phyloP scores from a whole-genome alignment of 2,329 filamentous ascomycete species.

The Stagonosporopsis cucurbitacearum region DNA sequence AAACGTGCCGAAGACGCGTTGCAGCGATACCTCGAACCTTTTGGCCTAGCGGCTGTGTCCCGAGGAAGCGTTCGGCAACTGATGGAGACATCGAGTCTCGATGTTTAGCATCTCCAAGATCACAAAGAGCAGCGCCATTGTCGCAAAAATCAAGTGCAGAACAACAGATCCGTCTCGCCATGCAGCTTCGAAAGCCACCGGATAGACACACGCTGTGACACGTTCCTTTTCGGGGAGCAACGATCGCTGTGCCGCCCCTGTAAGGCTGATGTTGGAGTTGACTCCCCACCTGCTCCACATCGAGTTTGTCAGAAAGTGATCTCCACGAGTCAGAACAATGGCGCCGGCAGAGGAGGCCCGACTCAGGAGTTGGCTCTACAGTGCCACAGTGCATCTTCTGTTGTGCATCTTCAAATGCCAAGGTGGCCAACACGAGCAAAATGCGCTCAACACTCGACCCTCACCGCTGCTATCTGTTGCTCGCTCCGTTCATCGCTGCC shows the following conservation, averaged over 20 bases:
- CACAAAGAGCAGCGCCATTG: background rate
- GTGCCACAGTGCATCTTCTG: no score
- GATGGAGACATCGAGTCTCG: constrained; percentile 5
- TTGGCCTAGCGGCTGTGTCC: constrained; percentile 6
- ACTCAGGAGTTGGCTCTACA: constrained; percentile 1
- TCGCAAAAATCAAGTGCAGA: background rate
- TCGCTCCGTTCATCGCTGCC: background rate
- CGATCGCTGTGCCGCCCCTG: constrained; percentile 1
- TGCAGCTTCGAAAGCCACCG: background rate
- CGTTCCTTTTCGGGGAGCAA: constrained; percentile 1
- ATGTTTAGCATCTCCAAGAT: background rate
- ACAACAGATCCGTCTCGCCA: background rate
- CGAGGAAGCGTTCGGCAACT: constrained; percentile 3
- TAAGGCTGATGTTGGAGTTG: constrained; percentile 16
- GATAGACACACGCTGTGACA: background rate
- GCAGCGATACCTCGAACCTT: constrained; percentile 2
- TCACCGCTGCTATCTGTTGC: background rate
- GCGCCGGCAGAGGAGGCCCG: background rate
- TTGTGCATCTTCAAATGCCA: no score
- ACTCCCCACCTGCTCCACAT: constrained; percentile 11
- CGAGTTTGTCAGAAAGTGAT: constrained; percentile 11
- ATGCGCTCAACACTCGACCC: background rate
- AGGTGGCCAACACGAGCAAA: background rate
- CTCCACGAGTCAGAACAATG: constrained; percentile 5
- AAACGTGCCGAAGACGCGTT: constrained; percentile 4